Percentiles rank a stretch among this genome's conserved stretches.
These are phyloP conservation scores for Linum trigynum DNA, from an alignment of 345 rosid species.

Conservation along the genomic window DNA sequence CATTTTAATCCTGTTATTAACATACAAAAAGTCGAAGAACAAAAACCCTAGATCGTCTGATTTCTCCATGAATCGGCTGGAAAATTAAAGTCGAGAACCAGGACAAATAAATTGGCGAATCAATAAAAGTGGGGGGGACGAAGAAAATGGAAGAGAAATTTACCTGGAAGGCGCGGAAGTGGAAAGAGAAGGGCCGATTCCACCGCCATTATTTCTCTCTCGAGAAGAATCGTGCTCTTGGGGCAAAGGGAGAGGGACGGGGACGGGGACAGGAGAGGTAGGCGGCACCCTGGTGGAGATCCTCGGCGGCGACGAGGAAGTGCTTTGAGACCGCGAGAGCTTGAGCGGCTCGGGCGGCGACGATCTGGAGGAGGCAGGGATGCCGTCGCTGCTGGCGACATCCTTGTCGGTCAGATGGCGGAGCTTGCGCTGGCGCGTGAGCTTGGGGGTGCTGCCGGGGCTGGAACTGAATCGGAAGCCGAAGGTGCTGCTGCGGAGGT, in stretches of 20 bases:
- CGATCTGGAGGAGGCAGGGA: neutral
- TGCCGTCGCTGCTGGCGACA: neutral
- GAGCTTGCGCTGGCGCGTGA: slow-evolving; percentile 3
- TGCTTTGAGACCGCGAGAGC: neutral
- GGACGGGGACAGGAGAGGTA: slow-evolving; percentile 24
- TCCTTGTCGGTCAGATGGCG: slow-evolving; percentile 3
- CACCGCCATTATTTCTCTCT: slow-evolving; percentile 19
- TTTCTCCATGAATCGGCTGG: neutral
- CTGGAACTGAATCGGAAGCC: neutral
- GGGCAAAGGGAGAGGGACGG: slow-evolving; percentile 54
- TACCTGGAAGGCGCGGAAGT: slow-evolving; percentile 39
- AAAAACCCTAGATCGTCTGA: neutral
- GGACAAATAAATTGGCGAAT: neutral
- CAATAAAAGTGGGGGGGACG: too few species aligned
- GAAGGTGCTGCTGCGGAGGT: slow-evolving; percentile 3
- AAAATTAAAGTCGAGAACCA: neutral
- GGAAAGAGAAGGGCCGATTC: slow-evolving; percentile 28
- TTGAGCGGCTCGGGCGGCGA: neutral
- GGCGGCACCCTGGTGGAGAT: slow-evolving; percentile 8
- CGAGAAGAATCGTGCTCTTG: slow-evolving; percentile 29
- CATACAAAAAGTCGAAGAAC: neutral
- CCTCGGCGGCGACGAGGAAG: slow-evolving; percentile 13
- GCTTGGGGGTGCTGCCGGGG: neutral
- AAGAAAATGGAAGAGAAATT: neutral
- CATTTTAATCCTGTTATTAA: neutral